Evolutionary conservation across 2,329 filamentous ascomycete species (phyloP).

Genomic region (Plenodomus lindquistii): DNA sequence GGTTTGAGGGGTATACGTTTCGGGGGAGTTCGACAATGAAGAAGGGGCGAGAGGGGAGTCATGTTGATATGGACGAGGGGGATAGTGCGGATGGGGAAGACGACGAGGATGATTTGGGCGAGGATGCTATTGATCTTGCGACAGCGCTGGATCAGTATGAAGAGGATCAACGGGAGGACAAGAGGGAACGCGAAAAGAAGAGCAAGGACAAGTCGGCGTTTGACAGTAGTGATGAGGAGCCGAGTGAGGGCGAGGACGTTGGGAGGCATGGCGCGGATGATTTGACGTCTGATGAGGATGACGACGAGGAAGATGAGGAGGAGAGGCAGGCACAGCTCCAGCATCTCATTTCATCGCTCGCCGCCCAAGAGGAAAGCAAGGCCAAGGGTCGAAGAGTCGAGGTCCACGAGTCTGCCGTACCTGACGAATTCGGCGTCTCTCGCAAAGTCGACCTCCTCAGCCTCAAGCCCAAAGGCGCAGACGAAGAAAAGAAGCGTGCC

Average conservation of each 20-base stretch:
- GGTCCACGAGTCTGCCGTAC: constrained; percentile 63
- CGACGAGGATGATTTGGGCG: constrained; percentile 64
- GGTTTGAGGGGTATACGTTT: constrained; percentile 76
- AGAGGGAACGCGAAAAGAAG: constrained; percentile 31
- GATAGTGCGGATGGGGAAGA: constrained; percentile 51
- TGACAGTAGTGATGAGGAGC: constrained; percentile 60
- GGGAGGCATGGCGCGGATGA: constrained; percentile 55
- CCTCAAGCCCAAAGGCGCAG: constrained; percentile 71
- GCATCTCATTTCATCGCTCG: constrained; percentile 69
- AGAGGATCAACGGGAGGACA: constrained; percentile 40
- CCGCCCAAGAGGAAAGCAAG: constrained; percentile 45
- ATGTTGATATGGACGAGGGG: constrained; percentile 48
- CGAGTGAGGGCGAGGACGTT: constrained; percentile 52
- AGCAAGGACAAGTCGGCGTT: constrained; percentile 45
- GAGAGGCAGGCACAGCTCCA: constrained; percentile 67
- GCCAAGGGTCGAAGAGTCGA: constrained; percentile 42
- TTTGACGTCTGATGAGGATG: constrained; percentile 49
- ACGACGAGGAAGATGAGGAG: constrained; percentile 49
- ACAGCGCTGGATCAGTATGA: constrained; percentile 60
- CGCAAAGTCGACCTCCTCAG: constrained; percentile 76
- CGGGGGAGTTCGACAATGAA: constrained; percentile 60
- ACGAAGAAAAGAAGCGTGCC: constrained; percentile 76
- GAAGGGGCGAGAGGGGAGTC: constrained; percentile 32
- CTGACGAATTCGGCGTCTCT: constrained; percentile 63
- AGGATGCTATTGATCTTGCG: constrained; percentile 65